Evolutionary conservation across 805 yeast genomes (phyloP).

Genomic region (Suhomyces xylopsoci): DNA sequence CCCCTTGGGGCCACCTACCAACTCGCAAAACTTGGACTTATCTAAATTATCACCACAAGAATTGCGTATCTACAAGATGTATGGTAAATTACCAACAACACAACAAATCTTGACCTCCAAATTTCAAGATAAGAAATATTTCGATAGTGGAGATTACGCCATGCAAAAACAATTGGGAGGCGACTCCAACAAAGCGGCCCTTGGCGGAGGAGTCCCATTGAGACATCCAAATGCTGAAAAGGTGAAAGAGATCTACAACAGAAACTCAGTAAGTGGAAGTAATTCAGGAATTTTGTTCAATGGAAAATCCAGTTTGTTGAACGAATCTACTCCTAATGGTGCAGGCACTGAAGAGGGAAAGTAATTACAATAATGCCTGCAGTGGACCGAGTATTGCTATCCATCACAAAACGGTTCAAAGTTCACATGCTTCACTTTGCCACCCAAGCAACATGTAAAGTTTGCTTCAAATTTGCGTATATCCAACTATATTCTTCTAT

Average conservation of each 20-base stretch:
- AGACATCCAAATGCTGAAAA: slow-evolving; percentile 55
- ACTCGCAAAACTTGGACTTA: slow-evolving; percentile 48
- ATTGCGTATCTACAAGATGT: slow-evolving; percentile 68
- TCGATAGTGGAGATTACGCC: slow-evolving; percentile 94
- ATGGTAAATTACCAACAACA: slow-evolving; percentile 82
- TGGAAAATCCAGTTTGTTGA: slow-evolving; percentile 54
- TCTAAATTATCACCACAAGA: slow-evolving; percentile 74
- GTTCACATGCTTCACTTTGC: background rate
- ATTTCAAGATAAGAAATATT: slow-evolving; percentile 83
- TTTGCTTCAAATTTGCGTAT: background rate
- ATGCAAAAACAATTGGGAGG: slow-evolving; percentile 52
- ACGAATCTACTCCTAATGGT: slow-evolving; percentile 42
- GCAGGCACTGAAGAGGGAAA: slow-evolving; percentile 13
- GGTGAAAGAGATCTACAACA: slow-evolving; percentile 54
- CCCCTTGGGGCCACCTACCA: slow-evolving; percentile 49
- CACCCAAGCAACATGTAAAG: background rate
- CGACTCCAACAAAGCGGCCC: slow-evolving; percentile 18
- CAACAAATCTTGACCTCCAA: slow-evolving; percentile 73
- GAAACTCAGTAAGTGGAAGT: slow-evolving; percentile 54
- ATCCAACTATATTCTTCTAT: background rate
- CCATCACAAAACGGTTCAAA: background rate
- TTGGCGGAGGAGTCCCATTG: slow-evolving; percentile 37
- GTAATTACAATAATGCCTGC: slow-evolving; percentile 1
- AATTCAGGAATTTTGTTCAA: slow-evolving; percentile 42
- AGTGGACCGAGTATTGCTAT: background rate